Evolutionary conservation across 169 alveolate genomes (phyloP).

Genomic region (Cyclospora cayetanensis): DNA sequence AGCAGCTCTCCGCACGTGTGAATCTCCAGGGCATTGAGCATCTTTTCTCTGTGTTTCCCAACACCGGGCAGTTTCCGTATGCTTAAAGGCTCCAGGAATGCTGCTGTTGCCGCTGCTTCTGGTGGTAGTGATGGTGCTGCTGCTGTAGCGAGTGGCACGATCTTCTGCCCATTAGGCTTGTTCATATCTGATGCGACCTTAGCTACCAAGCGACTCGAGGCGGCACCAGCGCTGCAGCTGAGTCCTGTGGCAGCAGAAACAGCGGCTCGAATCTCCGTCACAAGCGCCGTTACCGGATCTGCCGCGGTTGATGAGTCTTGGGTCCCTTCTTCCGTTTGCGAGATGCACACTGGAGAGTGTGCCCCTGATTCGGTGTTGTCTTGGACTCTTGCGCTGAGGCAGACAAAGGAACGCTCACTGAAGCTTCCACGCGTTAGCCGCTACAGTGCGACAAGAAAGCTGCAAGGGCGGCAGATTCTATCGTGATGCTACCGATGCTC

Average conservation of each 20-base stretch:
- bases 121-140: conserved; percentile 8
- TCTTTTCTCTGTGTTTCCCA: conserved; percentile 67
- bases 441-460: too few species aligned
- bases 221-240: conserved; percentile 71
- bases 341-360: too few species aligned
- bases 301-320: conserved; percentile 9
- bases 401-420: too few species aligned
- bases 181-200: conserved; percentile 66
- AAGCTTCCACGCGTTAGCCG: too few species aligned
- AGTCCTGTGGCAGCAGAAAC: conserved; percentile 62
- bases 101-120: conserved; percentile 40
- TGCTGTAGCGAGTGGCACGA: neutral
- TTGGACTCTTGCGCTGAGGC: too few species aligned
- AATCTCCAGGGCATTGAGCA: conserved; percentile 44
- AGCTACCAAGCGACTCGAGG: conserved; percentile 60
- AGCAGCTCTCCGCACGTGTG: conserved; percentile 55
- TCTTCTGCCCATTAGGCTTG: conserved; percentile 67
- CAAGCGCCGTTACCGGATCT: conserved; percentile 46
- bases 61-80: conserved; percentile 68
- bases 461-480: too few species aligned
- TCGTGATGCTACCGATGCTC: too few species aligned
- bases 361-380: too few species aligned
- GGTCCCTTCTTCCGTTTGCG: too few species aligned
- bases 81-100: conserved; percentile 25
- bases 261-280: conserved; percentile 65